These are phyloP conservation scores for Citrus medica DNA, from an alignment of 345 rosid species.

Conservation along the genomic window DNA sequence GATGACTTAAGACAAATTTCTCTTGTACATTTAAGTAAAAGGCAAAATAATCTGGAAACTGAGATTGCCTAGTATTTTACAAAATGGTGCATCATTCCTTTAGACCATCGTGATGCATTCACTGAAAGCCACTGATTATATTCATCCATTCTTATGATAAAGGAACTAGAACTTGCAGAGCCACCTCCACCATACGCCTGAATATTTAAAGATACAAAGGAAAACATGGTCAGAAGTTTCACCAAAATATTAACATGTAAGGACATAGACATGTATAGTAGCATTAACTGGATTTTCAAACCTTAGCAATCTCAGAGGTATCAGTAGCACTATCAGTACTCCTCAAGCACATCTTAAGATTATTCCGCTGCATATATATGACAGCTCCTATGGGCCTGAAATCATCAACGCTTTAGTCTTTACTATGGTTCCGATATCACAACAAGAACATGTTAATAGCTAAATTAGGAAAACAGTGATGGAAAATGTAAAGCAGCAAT, in stretches of 20 bases:
- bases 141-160: slow-evolving; percentile 87
- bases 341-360: slow-evolving; percentile 85
- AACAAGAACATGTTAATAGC: background rate
- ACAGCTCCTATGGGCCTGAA: slow-evolving; percentile 87
- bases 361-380: slow-evolving; percentile 61
- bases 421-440: background rate
- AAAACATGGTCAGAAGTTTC: background rate
- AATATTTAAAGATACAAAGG: slow-evolving; percentile 16
- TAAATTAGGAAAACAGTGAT: background rate
- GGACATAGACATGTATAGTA: background rate
- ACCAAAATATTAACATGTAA: background rate
- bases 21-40: background rate
- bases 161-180: slow-evolving; percentile 63
- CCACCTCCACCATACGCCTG: slow-evolving; percentile 97
- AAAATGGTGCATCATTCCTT: slow-evolving; percentile 7
- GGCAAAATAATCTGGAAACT: background rate
- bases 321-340: slow-evolving; percentile 57
- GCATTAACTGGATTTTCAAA: slow-evolving; percentile 18
- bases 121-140: slow-evolving; percentile 64
- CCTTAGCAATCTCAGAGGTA: slow-evolving; percentile 89
- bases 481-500: background rate
- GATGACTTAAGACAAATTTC: background rate
- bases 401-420: slow-evolving; percentile 6
- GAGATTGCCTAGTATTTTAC: background rate
- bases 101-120: slow-evolving; percentile 18